These are phyloP conservation scores for Ophiocordyceps camponoti-saundersi DNA, from an alignment of 2,329 filamentous ascomycete species.

Conservation along the genomic window DNA sequence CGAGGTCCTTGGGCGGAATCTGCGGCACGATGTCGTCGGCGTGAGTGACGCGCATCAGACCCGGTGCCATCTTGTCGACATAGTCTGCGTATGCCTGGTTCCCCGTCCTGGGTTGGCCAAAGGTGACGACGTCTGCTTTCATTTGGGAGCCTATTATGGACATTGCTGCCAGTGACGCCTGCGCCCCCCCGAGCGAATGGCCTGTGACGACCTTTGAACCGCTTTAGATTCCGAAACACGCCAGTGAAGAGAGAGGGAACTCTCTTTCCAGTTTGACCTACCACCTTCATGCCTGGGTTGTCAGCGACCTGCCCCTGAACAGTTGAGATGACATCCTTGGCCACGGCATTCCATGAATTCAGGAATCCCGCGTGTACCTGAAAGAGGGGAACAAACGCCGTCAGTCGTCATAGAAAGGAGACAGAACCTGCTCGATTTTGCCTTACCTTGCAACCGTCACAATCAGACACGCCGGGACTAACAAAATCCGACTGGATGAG, in stretches of 20 bases:
- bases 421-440: background rate
- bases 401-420: background rate
- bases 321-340: background rate
- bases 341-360: background rate
- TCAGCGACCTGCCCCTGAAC: background rate
- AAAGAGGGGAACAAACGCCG: background rate
- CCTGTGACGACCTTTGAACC: slow-evolving; percentile 24
- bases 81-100: slow-evolving; percentile 30
- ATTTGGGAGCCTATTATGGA: slow-evolving; percentile 28
- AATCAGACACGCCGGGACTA: background rate
- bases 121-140: slow-evolving; percentile 37
- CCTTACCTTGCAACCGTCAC: background rate
- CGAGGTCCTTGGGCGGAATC: slow-evolving; percentile 28
- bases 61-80: slow-evolving; percentile 23
- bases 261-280: too few relatives aligned
- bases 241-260: too few relatives aligned
- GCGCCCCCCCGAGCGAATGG: slow-evolving; percentile 43
- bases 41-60: slow-evolving; percentile 43
- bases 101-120: slow-evolving; percentile 43
- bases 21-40: slow-evolving; percentile 43
- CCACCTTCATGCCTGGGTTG: background rate
- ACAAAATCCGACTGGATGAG: background rate
- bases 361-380: background rate
- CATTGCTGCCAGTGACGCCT: slow-evolving; percentile 36
- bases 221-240: too few relatives aligned